phyloP scores from a whole-genome alignment of 495 filamentous ascomycete species.

The Diplogelasinospora grovesii region DNA sequence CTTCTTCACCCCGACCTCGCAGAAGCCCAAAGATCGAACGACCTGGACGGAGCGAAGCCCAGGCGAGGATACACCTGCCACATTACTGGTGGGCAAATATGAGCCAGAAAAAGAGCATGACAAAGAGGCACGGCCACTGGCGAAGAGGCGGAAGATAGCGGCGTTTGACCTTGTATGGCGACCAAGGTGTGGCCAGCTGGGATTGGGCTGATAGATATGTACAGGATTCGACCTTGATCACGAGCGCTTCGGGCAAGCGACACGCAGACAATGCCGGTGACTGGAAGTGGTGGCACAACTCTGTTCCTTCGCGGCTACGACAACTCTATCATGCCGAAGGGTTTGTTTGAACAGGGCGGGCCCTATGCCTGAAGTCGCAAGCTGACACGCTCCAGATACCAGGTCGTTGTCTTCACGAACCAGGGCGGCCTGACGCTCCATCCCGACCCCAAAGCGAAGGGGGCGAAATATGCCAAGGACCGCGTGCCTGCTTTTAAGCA shows the following conservation, averaged over 20 bases:
- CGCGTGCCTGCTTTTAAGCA: conserved; percentile 72
- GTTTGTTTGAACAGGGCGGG: no score
- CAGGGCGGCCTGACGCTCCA: conserved; percentile 74
- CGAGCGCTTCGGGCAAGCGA: conserved; percentile 69
- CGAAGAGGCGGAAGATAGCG: conserved; percentile 59
- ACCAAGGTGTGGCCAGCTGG: neutral
- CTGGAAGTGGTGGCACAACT: conserved; percentile 91
- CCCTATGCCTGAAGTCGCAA: neutral
- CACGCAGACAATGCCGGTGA: conserved; percentile 65
- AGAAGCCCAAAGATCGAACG: conserved; percentile 74
- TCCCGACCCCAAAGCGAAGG: conserved; percentile 56
- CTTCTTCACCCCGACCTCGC: conserved; percentile 84
- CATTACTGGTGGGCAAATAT: conserved; percentile 73
- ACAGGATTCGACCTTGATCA: conserved; percentile 83
- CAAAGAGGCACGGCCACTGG: conserved; percentile 14
- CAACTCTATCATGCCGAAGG: conserved; percentile 60
- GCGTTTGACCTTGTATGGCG: conserved; percentile 80
- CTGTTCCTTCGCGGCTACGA: conserved; percentile 58
- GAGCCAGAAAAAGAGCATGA: conserved; percentile 27
- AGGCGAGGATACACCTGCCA: conserved; percentile 35
- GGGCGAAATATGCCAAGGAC: conserved; percentile 51
- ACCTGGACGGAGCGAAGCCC: conserved; percentile 62
- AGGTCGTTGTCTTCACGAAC: conserved; percentile 77
- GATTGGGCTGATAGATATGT: conserved; percentile 2
- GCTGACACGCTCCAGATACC: conserved; percentile 48